Evolutionary conservation across 2,329 filamentous ascomycete genomes (phyloP).

Genomic region (Fusarium pilosicola): DNA sequence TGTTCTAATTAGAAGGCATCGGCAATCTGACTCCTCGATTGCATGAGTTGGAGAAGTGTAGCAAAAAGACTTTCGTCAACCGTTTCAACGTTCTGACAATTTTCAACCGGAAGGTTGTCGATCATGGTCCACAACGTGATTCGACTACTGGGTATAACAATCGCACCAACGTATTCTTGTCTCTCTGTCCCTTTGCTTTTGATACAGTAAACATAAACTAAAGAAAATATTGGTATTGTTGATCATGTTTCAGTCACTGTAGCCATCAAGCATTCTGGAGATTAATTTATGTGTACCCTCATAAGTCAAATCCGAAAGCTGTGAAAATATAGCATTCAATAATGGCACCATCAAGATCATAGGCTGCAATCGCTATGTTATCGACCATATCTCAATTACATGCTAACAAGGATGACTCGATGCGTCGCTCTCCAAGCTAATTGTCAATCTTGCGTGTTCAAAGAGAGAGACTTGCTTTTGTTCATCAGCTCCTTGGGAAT

Average conservation of each 20-base stretch:
- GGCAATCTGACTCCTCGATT: constrained; percentile 29
- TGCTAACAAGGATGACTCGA: neutral
- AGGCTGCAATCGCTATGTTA: neutral
- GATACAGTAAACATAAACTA: neutral
- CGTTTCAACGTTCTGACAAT: neutral
- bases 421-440: neutral
- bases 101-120: constrained; percentile 3
- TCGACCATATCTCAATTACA: neutral
- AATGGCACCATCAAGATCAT: neutral
- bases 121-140: constrained; percentile 30
- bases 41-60: constrained; percentile 4
- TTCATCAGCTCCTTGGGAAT: neutral
- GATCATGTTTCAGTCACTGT: neutral
- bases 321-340: neutral
- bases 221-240: neutral
- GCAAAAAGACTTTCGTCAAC: neutral
- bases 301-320: neutral
- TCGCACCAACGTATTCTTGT: neutral
- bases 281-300: neutral
- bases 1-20: neutral
- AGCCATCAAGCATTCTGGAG: neutral
- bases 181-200: constrained; percentile 14
- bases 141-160: constrained; percentile 6
- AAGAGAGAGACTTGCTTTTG: constrained; percentile 8
- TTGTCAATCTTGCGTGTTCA: neutral